These are phyloP conservation scores for Rosa lucieae DNA, from an alignment of 306 rosid genomes.

Conservation along the genomic window DNA sequence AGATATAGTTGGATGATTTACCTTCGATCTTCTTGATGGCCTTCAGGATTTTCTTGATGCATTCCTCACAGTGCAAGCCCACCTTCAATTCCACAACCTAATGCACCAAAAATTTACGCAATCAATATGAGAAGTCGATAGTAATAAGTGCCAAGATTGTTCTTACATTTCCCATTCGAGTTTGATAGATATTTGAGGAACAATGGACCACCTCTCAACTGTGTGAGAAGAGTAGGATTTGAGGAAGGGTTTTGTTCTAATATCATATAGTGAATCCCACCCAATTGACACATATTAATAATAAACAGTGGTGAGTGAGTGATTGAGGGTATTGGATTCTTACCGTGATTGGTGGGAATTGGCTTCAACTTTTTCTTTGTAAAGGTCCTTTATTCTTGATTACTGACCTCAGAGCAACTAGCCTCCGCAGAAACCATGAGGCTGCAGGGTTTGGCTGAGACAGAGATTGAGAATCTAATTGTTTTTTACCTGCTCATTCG, in stretches of 20 bases:
- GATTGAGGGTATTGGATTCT: slow-evolving; percentile 52
- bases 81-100: slow-evolving; percentile 91
- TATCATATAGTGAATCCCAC: too few species aligned
- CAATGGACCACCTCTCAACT: neutral
- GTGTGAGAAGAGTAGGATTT: neutral
- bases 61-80: slow-evolving; percentile 76
- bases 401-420: slow-evolving; percentile 27
- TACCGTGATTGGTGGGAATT: slow-evolving; percentile 31
- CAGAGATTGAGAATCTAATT: neutral
- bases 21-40: slow-evolving; percentile 88
- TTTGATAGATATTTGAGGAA: neutral
- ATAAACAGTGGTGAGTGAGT: slow-evolving; percentile 4
- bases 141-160: neutral
- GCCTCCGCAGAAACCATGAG: slow-evolving; percentile 44
- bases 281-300: neutral
- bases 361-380: slow-evolving; percentile 23
- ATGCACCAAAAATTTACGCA: neutral
- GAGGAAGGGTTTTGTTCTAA: neutral
- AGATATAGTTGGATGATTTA: slow-evolving; percentile 4
- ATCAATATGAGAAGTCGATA: neutral
- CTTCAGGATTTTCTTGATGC: slow-evolving; percentile 85
- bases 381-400: slow-evolving; percentile 35
- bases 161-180: slow-evolving; percentile 55
- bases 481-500: neutral
- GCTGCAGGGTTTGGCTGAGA: slow-evolving; percentile 14